Percentiles rank a stretch among this genome's conserved stretches.
Conservation (phyloP, 2,329 filamentous ascomycete species). For the Aciculosporium take region DNA sequence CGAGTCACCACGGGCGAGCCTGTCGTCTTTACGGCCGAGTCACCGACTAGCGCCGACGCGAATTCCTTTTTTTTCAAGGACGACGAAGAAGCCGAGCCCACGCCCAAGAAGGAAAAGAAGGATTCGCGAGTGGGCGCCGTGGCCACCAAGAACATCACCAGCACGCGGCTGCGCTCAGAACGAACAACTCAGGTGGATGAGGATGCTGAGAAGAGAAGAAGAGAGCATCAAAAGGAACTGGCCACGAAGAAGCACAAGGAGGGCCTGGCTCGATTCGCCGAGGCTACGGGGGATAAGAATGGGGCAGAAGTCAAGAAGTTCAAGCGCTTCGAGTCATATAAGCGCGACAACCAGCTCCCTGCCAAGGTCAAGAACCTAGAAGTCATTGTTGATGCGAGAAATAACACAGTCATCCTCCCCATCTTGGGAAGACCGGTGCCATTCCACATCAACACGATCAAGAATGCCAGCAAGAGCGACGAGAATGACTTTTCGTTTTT, state of each 20-base stretch:
- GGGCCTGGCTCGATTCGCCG: conserved; percentile 71
- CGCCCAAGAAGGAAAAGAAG: conserved; percentile 84
- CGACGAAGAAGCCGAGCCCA: conserved; percentile 72
- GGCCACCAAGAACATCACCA: conserved; percentile 88
- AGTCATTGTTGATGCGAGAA: conserved; percentile 84
- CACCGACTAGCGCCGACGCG: conserved; percentile 78
- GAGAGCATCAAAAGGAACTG: conserved; percentile 83
- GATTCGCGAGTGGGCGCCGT: conserved; percentile 72
- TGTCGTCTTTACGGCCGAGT: conserved; percentile 86
- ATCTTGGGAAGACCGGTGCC: conserved; percentile 96
- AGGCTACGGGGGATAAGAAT: conserved; percentile 71
- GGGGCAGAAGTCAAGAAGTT: conserved; percentile 95
- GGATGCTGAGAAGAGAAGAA: conserved; percentile 72
- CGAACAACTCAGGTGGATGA: conserved; percentile 79
- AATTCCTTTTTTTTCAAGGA: conserved; percentile 99
- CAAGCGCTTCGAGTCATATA: conserved; percentile 98
- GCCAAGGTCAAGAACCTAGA: conserved; percentile 68
- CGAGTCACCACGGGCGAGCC: conserved; percentile 68
- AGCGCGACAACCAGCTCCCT: conserved; percentile 90
- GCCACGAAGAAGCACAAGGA: conserved; percentile 80
- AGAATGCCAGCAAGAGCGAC: conserved; percentile 95
- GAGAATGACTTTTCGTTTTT: conserved; percentile 90
- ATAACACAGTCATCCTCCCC: conserved; percentile 76
- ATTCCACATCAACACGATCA: conserved; percentile 96
- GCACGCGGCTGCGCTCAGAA: conserved; percentile 82